Base-by-base conservation (phyloP, 805 yeast species). In the Saccharomyces eubayanus region DNA sequence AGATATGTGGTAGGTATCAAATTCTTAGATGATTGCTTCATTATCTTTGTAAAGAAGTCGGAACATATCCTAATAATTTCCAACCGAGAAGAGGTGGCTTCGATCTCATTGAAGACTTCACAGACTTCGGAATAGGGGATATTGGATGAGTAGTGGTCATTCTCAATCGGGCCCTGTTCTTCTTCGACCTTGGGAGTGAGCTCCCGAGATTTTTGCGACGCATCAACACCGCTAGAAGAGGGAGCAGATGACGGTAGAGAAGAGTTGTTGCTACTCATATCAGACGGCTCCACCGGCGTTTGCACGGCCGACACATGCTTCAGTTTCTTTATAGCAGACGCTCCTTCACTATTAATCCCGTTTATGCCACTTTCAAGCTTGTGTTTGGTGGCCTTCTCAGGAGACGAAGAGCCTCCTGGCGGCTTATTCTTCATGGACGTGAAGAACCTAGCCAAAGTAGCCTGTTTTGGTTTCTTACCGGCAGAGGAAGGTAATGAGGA, bases 61-160 rank as follows among this genome's bases (percentile, higher is more conserved):
- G 96, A 80, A 14, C 92, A 84, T 53, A 81, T 73, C 46, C 87
- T 83, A 21, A 87, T 81, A 64, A 91, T 92, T 59, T 89, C 88
- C 50, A 94, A 76, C 49, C 99, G 76, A 21, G 91, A 88, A 1
- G 96, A 77, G 31, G 90, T 95, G 1, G 77, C 70, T 65, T 91
- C 98, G 51, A 94, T 78, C 53, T 79, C 75, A 56, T 87, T 89
- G 71, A 92, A 92, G 3, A 87, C 80, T 5, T 79, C 78, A 28
- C 86, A 79, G 14, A 74, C 66, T 2, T 72, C 72, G 9, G 72
- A 62, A 52, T 72, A 74, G 11, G 72, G 71, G 11, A 74, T 66
- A 1, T 48, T 51, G 5, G 63, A 64, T 21, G 40, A 31, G 47
- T 53, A 45, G 6, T 43, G 46, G 11, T 50, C 43, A 36, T 16